These are phyloP conservation scores for Copromyces sp. DNA, from an alignment of 495 filamentous ascomycete genomes.

Conservation along the genomic window DNA sequence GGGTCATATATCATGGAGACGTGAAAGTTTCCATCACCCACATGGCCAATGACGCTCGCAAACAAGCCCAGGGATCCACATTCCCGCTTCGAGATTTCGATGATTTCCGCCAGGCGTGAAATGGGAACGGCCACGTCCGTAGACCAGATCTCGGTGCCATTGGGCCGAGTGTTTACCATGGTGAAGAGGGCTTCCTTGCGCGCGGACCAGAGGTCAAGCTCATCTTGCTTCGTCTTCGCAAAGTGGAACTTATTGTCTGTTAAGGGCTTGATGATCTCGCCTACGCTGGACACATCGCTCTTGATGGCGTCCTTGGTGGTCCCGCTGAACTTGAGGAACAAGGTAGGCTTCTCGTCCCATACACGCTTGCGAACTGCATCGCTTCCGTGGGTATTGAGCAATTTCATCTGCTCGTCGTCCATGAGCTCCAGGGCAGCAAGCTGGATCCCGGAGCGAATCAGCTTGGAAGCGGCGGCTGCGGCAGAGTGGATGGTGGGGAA, in stretches of 20 bases:
- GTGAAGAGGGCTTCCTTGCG: conserved; percentile 58
- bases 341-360: conserved; percentile 56
- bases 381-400: conserved; percentile 56
- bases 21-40: conserved; percentile 42
- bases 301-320: conserved; percentile 21
- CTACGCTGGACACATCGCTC: conserved; percentile 28
- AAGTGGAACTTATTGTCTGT: conserved; percentile 47
- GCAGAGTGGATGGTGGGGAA: conserved; percentile 54
- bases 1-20: conserved; percentile 26
- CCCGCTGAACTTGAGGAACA: conserved; percentile 53
- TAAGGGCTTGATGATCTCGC: conserved; percentile 35
- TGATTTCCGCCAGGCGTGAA: conserved; percentile 57
- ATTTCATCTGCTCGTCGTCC: conserved; percentile 64
- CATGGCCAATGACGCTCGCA: conserved; percentile 63
- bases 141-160: conserved; percentile 51
- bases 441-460: conserved; percentile 56
- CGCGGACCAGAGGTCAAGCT: conserved; percentile 55
- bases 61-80: conserved; percentile 53
- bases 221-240: conserved; percentile 47
- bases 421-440: conserved; percentile 62
- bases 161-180: conserved; percentile 35
- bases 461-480: conserved; percentile 49
- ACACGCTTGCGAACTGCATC: conserved; percentile 35
- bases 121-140: conserved; percentile 66
- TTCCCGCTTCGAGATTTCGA: conserved; percentile 55